Percentiles rank a stretch among this genome's conserved stretches.
phyloP scores from a whole-genome alignment of 2,329 filamentous ascomycete genomes.

The Colletotrichum sp. region DNA sequence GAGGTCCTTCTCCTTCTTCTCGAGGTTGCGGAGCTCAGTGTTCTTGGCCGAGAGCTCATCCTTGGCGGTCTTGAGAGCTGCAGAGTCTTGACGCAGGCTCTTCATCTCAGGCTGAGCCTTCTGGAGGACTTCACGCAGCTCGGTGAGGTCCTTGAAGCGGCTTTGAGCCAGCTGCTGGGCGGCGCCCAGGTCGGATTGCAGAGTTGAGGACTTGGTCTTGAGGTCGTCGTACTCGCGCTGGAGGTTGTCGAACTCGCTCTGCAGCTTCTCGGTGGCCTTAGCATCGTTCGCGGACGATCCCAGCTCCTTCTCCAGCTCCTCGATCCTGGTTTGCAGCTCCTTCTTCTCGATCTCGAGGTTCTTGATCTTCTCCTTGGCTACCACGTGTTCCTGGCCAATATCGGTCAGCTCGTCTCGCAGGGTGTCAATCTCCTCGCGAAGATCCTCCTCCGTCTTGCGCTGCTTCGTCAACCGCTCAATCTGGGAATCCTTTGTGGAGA shows the following conservation, averaged over 20 bases:
- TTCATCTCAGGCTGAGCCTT: slow-evolving; percentile 88
- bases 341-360: slow-evolving; percentile 72
- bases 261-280: slow-evolving; percentile 58
- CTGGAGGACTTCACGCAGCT: slow-evolving; percentile 78
- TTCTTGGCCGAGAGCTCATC: slow-evolving; percentile 70
- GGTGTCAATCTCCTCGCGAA: slow-evolving; percentile 85
- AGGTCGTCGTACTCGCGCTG: slow-evolving; percentile 68
- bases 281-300: slow-evolving; percentile 38
- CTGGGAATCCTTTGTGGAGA: slow-evolving; percentile 70
- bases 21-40: slow-evolving; percentile 74
- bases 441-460: slow-evolving; percentile 76
- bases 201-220: slow-evolving; percentile 68
- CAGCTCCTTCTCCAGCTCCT: slow-evolving; percentile 75
- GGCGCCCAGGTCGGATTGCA: slow-evolving; percentile 85
- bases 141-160: slow-evolving; percentile 85
- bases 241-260: slow-evolving; percentile 62
- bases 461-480: slow-evolving; percentile 75
- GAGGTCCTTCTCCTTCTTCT: slow-evolving; percentile 82
- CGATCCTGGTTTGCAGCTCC: slow-evolving; percentile 67
- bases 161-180: slow-evolving; percentile 86
- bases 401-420: slow-evolving; percentile 80
- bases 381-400: slow-evolving; percentile 83
- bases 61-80: slow-evolving; percentile 74
- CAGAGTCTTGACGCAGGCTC: slow-evolving; percentile 77
- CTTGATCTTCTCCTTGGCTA: slow-evolving; percentile 79